Conservation (phyloP, 208 protist genomes). For the Leishmania braziliensis region DNA sequence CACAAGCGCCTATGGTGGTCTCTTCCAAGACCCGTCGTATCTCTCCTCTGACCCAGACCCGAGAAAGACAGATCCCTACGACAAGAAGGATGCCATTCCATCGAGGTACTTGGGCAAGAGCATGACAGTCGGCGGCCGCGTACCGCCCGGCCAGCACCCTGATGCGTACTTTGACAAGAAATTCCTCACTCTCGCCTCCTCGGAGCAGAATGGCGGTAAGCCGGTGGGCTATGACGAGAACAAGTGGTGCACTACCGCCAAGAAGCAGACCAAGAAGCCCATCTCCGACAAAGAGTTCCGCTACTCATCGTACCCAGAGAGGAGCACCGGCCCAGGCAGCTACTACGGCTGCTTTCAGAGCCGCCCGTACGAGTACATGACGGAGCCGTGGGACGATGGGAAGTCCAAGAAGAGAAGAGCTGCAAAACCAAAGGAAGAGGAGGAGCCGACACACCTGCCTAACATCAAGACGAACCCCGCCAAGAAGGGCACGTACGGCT, state of each 20-base stretch:
- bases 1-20: constrained; percentile 81
- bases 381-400: constrained; percentile 56
- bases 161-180: constrained; percentile 77
- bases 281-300: constrained; percentile 72
- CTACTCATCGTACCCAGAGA: constrained; percentile 68
- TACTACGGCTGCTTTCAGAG: constrained; percentile 87
- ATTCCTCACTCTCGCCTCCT: constrained; percentile 79
- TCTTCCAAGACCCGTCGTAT: constrained; percentile 85
- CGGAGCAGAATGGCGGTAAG: constrained; percentile 77
- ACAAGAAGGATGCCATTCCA: constrained; percentile 81
- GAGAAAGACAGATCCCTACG: constrained; percentile 78
- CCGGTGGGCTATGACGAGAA: constrained; percentile 53
- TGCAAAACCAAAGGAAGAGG: constrained; percentile 5
- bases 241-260: constrained; percentile 35
- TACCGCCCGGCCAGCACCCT: constrained; percentile 40
- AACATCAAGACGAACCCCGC: constrained; percentile 81
- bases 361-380: constrained; percentile 75
- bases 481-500: constrained; percentile 89
- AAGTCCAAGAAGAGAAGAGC: constrained; percentile 40
- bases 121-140: constrained; percentile 48
- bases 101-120: constrained; percentile 83
- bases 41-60: constrained; percentile 71
- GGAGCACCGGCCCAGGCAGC: constrained; percentile 82
- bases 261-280: constrained; percentile 34
- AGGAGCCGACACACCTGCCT: constrained; percentile 40